Evolutionary conservation across 768 basidiomycete species (phyloP).

Genomic region (Hygrophoropsis aurantiaca): DNA sequence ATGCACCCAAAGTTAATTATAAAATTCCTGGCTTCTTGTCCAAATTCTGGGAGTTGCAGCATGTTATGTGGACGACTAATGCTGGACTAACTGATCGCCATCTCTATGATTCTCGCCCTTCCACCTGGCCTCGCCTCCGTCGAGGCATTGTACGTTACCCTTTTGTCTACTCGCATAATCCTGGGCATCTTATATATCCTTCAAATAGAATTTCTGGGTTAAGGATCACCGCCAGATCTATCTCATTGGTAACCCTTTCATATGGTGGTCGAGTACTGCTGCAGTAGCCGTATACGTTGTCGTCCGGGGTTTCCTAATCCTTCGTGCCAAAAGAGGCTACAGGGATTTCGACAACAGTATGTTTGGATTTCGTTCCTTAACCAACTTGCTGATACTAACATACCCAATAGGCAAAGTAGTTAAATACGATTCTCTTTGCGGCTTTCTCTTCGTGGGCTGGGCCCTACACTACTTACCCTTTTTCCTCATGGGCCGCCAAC

Average conservation of each 20-base stretch:
- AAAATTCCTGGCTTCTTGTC: conserved; percentile 81
- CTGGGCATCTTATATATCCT: neutral
- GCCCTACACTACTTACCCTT: conserved; percentile 93
- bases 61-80: conserved; percentile 97
- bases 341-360: conserved; percentile 90
- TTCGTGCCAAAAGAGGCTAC: conserved; percentile 89
- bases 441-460: conserved; percentile 93
- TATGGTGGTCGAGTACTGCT: conserved; percentile 86
- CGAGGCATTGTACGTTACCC: conserved; percentile 82
- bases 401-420: conserved; percentile 73
- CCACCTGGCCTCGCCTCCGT: conserved; percentile 84
- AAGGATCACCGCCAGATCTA: conserved; percentile 96
- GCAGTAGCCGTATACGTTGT: conserved; percentile 66
- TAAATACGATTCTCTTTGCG: conserved; percentile 89
- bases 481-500: conserved; percentile 95
- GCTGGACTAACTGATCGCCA: conserved; percentile 95
- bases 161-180: conserved; percentile 6
- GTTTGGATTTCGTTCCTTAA: conserved; percentile 24
- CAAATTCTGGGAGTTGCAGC: conserved; percentile 90
- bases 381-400: conserved; percentile 6
- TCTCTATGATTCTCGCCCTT: conserved; percentile 91
- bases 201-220: conserved; percentile 91
- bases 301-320: conserved; percentile 75
- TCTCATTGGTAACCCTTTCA: conserved; percentile 88
- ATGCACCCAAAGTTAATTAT: conserved; percentile 88